Percentiles rank a stretch among this genome's conserved stretches.
Evolutionary conservation across 305 asterid species (phyloP).

Genomic region (Solanum hybrid): DNA sequence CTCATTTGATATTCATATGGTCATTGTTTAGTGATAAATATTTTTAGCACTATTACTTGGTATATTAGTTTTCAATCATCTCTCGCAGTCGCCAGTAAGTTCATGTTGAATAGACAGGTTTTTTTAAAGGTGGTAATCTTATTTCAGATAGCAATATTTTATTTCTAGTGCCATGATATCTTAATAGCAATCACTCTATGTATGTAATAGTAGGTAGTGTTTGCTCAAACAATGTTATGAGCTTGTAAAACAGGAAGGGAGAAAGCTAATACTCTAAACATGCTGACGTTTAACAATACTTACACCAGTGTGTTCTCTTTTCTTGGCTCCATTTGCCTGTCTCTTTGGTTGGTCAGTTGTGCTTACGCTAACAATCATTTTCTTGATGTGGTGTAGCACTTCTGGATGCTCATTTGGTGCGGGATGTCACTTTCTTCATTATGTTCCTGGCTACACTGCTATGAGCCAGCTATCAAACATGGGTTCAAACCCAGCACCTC

Average conservation of each 20-base stretch:
- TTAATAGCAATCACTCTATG: neutral
- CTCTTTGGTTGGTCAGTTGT: neutral
- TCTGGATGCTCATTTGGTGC: constrained; percentile 43
- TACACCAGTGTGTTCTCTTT: neutral
- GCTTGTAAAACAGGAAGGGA: constrained; percentile 26
- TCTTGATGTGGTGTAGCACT: neutral
- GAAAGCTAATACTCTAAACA: neutral
- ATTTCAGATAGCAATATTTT: neutral
- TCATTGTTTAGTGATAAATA: neutral
- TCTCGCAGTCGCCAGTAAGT: neutral
- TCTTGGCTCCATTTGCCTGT: neutral
- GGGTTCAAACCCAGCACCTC: constrained; percentile 20
- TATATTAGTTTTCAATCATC: neutral
- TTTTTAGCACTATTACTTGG: neutral
- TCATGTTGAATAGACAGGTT: neutral
- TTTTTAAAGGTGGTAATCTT: neutral
- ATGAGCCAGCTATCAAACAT: constrained; percentile 37
- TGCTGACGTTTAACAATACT: neutral
- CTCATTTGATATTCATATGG: neutral
- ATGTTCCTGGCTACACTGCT: constrained; percentile 46
- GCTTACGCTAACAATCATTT: neutral
- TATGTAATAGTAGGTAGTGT: neutral
- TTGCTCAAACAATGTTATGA: constrained; percentile 7
- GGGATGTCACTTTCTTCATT: constrained; percentile 28
- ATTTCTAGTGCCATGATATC: neutral